Evolutionary conservation across 2,329 filamentous ascomycete genomes (phyloP).

Genomic region (Claviceps quebecensis): DNA sequence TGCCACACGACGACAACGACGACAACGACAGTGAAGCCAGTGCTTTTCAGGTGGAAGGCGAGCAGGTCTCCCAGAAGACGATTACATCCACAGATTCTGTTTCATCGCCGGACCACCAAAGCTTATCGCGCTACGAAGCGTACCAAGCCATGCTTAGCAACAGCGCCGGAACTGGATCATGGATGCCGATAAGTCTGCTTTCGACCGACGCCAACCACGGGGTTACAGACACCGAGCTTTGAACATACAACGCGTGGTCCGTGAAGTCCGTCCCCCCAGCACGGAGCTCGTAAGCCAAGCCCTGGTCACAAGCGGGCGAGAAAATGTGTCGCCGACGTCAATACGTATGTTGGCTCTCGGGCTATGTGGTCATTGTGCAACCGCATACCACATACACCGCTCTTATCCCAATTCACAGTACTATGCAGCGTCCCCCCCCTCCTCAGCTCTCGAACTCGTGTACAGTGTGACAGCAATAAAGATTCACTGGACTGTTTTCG

Average conservation of each 20-base stretch:
- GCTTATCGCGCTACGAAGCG: constrained; percentile 16
- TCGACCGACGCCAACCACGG: constrained; percentile 22
- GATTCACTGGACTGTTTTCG: not conserved
- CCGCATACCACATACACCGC: not conserved
- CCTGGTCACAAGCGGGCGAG: not conserved
- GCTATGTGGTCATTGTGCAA: not conserved
- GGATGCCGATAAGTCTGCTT: constrained; percentile 20
- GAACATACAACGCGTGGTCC: not conserved
- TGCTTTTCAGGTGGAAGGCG: not conserved
- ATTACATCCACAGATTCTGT: not conserved
- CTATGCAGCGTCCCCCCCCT: not conserved
- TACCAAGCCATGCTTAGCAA: constrained; percentile 20
- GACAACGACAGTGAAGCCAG: not conserved
- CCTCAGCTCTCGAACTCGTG: not conserved
- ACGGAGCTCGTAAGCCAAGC: not conserved
- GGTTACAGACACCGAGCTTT: constrained; percentile 19
- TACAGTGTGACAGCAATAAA: not conserved
- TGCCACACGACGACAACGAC: not conserved
- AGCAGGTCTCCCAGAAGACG: constrained; percentile 1
- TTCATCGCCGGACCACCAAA: constrained; percentile 7
- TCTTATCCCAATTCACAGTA: not conserved
- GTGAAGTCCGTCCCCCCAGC: not conserved
- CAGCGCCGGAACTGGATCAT: constrained; percentile 12
- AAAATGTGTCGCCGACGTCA: not conserved
- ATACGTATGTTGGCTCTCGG: not conserved